A percentile compares a stretch with the other conserved stretches of the same genome.
phyloP scores from a whole-genome alignment of 108 stramenopile species.

The Cyclotella distinguenda region DNA sequence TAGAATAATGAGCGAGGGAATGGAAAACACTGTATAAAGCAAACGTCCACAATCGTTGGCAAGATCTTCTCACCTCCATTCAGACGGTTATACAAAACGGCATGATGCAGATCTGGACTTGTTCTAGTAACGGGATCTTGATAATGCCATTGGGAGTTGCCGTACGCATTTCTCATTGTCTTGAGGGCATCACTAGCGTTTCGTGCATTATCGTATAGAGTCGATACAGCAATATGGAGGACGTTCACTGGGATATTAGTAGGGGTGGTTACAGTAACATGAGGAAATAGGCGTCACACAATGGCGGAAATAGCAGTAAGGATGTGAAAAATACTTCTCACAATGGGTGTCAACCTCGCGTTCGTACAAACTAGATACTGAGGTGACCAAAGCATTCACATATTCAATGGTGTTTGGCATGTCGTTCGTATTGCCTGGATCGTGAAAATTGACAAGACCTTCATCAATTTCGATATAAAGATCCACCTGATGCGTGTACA shows the following conservation, averaged over 20 bases:
- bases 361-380: conserved; percentile 8
- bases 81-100: not conserved
- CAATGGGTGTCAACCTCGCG: conserved; percentile 27
- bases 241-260: not conserved
- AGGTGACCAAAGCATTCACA: conserved; percentile 17
- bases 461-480: conserved; percentile 31
- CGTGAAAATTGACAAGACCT: conserved; percentile 9
- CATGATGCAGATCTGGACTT: conserved; percentile 8
- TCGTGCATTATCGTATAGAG: not conserved
- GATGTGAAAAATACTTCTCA: not conserved
- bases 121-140: conserved; percentile 1
- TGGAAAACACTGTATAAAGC: too few relatives aligned
- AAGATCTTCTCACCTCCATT: not conserved
- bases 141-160: conserved; percentile 7
- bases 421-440: not conserved
- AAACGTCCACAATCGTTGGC: too few relatives aligned
- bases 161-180: conserved; percentile 6
- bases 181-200: not conserved
- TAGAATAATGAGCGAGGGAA: too few relatives aligned
- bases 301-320: not conserved
- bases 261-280: not conserved
- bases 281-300: not conserved
- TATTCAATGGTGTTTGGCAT: conserved; percentile 14
- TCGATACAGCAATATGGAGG: conserved; percentile 1
- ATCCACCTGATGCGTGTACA: conserved; percentile 16